These are phyloP conservation scores for Dryas alaskensis DNA, from an alignment of 306 rosid genomes.

Conservation along the genomic window DNA sequence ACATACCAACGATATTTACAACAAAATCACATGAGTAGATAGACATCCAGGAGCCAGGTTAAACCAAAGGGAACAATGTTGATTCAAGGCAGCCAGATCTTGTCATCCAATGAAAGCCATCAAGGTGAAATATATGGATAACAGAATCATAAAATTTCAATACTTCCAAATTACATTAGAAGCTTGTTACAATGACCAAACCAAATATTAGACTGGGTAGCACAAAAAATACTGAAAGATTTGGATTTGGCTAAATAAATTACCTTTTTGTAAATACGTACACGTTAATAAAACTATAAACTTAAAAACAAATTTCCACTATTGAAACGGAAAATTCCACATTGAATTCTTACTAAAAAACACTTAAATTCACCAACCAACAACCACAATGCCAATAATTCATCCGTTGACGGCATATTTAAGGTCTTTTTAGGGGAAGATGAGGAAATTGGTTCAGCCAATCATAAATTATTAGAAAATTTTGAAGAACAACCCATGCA, in stretches of 20 bases:
- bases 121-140: not conserved
- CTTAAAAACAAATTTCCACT: not conserved
- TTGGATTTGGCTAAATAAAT: not conserved
- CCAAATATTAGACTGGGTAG: not conserved
- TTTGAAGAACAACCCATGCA: not conserved
- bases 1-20: not conserved
- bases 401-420: not conserved
- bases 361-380: not conserved
- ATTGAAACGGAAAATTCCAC: not conserved
- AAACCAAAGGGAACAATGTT: not conserved
- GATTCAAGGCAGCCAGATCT: not conserved
- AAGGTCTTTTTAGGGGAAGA: not conserved
- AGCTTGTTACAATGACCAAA: not conserved
- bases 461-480: not conserved
- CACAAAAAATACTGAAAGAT: not conserved
- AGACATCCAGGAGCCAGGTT: not conserved
- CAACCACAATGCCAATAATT: not conserved
- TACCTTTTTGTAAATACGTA: not conserved
- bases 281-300: not conserved
- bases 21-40: not conserved
- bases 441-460: not conserved
- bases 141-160: not conserved
- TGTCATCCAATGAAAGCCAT: not conserved
- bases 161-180: not conserved
- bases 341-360: not conserved